phyloP scores from a whole-genome alignment of 2,329 filamentous ascomycete genomes.

The Penicillium crustosum region DNA sequence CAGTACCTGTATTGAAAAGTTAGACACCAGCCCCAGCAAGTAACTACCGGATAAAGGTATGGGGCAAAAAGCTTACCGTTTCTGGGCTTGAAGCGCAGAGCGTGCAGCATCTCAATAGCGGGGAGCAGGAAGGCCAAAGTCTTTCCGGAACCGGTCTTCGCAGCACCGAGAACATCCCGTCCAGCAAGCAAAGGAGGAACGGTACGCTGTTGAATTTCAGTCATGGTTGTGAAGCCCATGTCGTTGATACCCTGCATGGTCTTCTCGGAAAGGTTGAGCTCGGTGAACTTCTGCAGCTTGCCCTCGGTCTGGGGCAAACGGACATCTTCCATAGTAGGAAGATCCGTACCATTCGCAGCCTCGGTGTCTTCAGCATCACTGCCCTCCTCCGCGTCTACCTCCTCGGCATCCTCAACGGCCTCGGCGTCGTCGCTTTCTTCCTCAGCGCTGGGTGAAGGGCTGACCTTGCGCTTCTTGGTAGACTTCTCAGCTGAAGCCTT shows the following conservation, averaged over 20 bases:
- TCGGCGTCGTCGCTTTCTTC: conserved; percentile 31
- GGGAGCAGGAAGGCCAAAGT: conserved; percentile 93
- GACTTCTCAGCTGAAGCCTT: conserved; percentile 29
- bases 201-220: conserved; percentile 82
- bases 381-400: conserved; percentile 32
- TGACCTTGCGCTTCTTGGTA: conserved; percentile 43
- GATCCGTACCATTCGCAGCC: conserved; percentile 40
- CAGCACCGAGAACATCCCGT: conserved; percentile 88
- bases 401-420: conserved; percentile 26
- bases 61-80: conserved; percentile 58
- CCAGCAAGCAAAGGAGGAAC: conserved; percentile 88
- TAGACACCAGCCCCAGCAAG: conserved; percentile 6
- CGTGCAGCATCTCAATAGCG: conserved; percentile 86
- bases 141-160: conserved; percentile 95
- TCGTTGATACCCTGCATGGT: conserved; percentile 83
- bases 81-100: conserved; percentile 88
- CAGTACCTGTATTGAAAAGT: conserved; percentile 56
- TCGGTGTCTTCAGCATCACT: conserved; percentile 28
- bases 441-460: conserved; percentile 38
- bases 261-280: conserved; percentile 82
- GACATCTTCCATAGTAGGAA: conserved; percentile 54
- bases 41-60: not conserved
- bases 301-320: conserved; percentile 59
- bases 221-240: conserved; percentile 96
- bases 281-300: conserved; percentile 70